Evolutionary conservation across 495 filamentous ascomycete species (phyloP), one percentile per base, ranked within the genome.

Genomic region (Penicillium parvum): DNA sequence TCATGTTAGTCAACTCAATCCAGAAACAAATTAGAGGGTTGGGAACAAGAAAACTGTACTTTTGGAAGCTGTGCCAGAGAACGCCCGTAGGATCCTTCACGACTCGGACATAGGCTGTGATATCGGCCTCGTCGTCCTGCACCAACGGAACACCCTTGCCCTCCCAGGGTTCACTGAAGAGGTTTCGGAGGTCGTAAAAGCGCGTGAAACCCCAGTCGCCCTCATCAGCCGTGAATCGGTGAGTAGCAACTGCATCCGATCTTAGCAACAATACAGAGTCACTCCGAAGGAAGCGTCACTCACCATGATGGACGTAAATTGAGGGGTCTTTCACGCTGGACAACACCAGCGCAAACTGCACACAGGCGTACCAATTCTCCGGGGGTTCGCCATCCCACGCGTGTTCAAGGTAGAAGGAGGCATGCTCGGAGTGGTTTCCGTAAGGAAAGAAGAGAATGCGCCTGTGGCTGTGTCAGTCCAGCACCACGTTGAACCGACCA

Each of bases 161-260:
- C 36, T 90, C 81, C 78, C 81, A 94, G 5, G 74, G 69, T 15
- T 76, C 60, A 40, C 74, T 81, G 59, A 96, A 95, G 54, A 96
- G 79, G 54, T 79, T 84, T 21, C 88, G 78, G 34, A 94, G 67
- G 53, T 96, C 90, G 15, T 83, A 80, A 58, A 96, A 99, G 38
- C 89, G 68, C 4, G 94, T 97, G 57, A 99, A 99, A 1, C 92
- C 92, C 92, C 92, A 99, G 53, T 99, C 92, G n/a, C 87, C 87
- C 66, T 99, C 92, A 15, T 96, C 91, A 28, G 82, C 84, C 8
- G 86, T 96, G 59, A 96, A 99, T 39, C 92, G 83, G 55, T 99
- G 92, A 43, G 88, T 88, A 32, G 78, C 78, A 44, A 76, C 78
- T 81, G 53, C 8, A 41, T 33, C 50, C 26, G 44, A 41, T 14